These are phyloP conservation scores for Tetrahymena malaccensis DNA, from an alignment of 73 alveolate genomes.

Conservation along the genomic window DNA sequence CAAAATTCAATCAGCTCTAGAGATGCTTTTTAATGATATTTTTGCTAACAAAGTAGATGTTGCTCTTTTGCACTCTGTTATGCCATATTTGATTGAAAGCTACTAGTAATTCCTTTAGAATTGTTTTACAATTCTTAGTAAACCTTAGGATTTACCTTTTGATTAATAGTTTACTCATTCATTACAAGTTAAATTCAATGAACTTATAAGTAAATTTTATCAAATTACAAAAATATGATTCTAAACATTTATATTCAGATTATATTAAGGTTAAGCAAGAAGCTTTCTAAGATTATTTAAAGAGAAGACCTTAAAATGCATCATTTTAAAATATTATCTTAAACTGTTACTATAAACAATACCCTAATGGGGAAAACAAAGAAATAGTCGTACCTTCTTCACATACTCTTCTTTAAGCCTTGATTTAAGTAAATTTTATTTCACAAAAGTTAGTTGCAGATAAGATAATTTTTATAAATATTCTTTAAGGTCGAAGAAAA, in stretches of 20 bases:
- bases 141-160: background rate
- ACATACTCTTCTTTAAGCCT: background rate
- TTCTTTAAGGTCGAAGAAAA: background rate
- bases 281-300: background rate
- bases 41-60: background rate
- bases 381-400: background rate
- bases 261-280: background rate
- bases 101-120: background rate
- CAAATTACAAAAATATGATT: background rate
- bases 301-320: background rate
- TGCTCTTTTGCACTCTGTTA: background rate
- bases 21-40: background rate
- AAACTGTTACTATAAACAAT: background rate
- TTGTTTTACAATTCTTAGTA: background rate
- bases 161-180: background rate
- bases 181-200: background rate
- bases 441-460: background rate
- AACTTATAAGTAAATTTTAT: background rate
- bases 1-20: background rate
- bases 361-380: background rate
- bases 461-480: background rate
- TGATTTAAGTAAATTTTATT: background rate
- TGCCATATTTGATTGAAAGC: background rate
- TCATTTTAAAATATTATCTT: background rate
- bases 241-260: background rate